Evolutionary conservation across 1,284 basidiomycete species (phyloP), one percentile per base, ranked within the genome.

Genomic region (Ustilago esculenta): DNA sequence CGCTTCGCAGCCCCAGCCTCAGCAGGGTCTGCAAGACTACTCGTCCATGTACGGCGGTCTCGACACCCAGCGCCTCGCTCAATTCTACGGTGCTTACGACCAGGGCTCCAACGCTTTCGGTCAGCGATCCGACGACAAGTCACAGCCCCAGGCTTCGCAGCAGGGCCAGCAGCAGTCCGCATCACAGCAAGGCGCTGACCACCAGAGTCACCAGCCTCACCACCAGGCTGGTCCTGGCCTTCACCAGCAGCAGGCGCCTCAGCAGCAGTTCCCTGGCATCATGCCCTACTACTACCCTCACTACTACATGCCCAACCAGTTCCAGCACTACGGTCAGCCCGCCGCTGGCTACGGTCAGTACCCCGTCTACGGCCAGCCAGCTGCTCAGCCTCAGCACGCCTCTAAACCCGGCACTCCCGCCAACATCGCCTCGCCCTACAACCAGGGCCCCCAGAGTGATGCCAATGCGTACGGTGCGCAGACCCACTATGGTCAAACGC

Each of bases 211-310:
- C 32, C 72, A 65, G 60, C 61, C 52, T 17, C 61, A 61, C 32
- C 63, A 69, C 64, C 76, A 67, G 44, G 56, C 68, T 15, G 60
- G 54, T 33, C 66, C 66, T 20, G 65, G 60, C 25, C 50, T 69
- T 14, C 73, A 75, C 56, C 69, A 70, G 61, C 78, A 67, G 52
- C 73, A 72, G 50, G 70, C 71, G 37, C 73, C 72, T 30, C 66
- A 66, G 46, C 77, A 79, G 73, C 75, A 72, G 33, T 81, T 72
- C 75, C 75, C 78, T 8, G 76, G 77, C 48, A 69, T 81, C 58
- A 78, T 80, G 76, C 80, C 80, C 17, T 79, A 79, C 69, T 81
- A 81, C 76, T 81, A 81, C 64, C 78, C 79, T 11, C 77, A 77
- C 49, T 81, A 81, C 77, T 81, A 81, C 70, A 71, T 80, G 69